phyloP scores from a whole-genome alignment of 148 eudicot genomes.

The Rhododendron williamsianum region DNA sequence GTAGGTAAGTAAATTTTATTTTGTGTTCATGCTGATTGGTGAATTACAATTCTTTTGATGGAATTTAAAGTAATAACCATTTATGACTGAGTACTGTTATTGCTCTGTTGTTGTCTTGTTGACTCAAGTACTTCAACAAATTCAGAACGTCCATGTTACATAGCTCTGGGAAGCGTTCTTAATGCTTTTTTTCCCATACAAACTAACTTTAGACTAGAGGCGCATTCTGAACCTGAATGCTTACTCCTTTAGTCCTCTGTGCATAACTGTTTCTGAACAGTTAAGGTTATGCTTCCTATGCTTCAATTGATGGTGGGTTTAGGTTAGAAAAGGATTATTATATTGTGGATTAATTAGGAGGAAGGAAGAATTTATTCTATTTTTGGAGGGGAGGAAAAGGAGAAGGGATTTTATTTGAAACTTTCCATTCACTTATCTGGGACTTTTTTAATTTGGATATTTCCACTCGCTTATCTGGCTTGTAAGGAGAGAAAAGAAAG shows the following conservation, averaged over 20 bases:
- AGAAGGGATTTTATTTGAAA: not conserved
- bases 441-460: not conserved
- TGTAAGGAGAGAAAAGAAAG: not conserved
- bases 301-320: not conserved
- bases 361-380: not conserved
- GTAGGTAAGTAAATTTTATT: not conserved
- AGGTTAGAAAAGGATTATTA: not conserved
- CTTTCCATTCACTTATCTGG: not conserved
- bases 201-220: not conserved
- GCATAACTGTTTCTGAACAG: not conserved
- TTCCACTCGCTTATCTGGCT: not conserved
- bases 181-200: not conserved
- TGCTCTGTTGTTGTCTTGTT: not conserved
- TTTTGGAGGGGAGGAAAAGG: not conserved
- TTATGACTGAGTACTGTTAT: not conserved
- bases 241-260: not conserved
- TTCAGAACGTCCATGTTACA: not conserved
- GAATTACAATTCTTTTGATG: not conserved
- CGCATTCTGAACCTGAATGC: not conserved
- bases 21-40: not conserved
- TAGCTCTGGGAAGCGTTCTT: not conserved
- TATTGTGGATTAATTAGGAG: not conserved
- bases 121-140: not conserved
- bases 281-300: not conserved
- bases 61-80: not conserved